phyloP scores from a whole-genome alignment of 2,329 filamentous ascomycete species.

The Karstenula rhodostoma region DNA sequence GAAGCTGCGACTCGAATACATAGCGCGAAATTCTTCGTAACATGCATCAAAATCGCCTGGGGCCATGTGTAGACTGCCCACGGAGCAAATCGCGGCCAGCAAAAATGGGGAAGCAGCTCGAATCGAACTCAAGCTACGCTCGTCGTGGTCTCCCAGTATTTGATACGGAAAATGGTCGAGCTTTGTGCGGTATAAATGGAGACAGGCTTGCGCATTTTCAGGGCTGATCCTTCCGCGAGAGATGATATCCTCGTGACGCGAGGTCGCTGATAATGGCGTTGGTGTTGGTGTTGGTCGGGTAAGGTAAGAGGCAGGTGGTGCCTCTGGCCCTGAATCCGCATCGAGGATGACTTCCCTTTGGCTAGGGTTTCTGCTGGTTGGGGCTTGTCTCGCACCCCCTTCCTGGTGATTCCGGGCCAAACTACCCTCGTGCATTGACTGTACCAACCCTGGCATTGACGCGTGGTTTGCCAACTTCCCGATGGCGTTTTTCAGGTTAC shows the following conservation, averaged over 20 bases:
- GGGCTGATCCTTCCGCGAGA: not conserved
- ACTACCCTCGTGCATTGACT: not conserved
- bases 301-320: not conserved
- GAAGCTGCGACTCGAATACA: slow-evolving; percentile 37
- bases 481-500: slow-evolving; percentile 47
- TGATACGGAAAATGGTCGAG: slow-evolving; percentile 19
- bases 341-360: not conserved
- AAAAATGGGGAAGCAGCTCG: slow-evolving; percentile 43
- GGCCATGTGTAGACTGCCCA: slow-evolving; percentile 41
- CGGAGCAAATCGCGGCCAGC: slow-evolving; percentile 45
- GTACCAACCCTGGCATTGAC: not conserved
- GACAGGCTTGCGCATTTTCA: not conserved
- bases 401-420: too few relatives aligned
- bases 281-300: not conserved
- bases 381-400: too few relatives aligned
- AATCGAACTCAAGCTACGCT: slow-evolving; percentile 26
- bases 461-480: slow-evolving; percentile 30
- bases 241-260: not conserved
- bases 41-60: slow-evolving; percentile 36
- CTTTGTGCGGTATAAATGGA: not conserved
- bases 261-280: not conserved
- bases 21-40: slow-evolving; percentile 40
- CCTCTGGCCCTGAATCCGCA: not conserved
- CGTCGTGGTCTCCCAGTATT: slow-evolving; percentile 18
- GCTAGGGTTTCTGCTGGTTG: not conserved